Conservation (phyloP, 2,329 filamentous ascomycete species). For the Penicillium psychrosexuale region DNA sequence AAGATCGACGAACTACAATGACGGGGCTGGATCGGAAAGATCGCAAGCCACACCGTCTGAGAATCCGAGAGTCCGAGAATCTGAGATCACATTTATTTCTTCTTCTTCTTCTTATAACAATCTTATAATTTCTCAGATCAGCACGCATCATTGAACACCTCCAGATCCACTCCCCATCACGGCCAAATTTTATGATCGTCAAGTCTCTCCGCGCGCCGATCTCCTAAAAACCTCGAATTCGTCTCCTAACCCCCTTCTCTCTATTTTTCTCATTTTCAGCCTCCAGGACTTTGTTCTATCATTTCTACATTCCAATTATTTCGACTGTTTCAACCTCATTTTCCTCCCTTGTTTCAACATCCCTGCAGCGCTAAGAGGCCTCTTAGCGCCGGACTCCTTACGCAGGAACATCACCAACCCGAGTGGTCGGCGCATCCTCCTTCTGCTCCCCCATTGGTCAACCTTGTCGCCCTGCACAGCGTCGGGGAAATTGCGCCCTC, state of each 20-base stretch:
- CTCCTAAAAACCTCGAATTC: constrained; percentile 14
- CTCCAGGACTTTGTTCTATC: neutral
- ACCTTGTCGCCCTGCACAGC: constrained; percentile 17
- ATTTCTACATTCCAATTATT: neutral
- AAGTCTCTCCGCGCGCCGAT: constrained; percentile 23
- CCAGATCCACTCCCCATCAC: constrained; percentile 10
- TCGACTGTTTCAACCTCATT: neutral
- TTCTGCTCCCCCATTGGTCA: constrained; percentile 18
- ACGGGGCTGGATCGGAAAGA: constrained; percentile 2
- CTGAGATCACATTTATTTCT: constrained; percentile 3
- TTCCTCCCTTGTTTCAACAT: neutral
- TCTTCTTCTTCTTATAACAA: neutral
- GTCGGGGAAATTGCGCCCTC: constrained; percentile 14
- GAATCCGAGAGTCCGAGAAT: constrained; percentile 1
- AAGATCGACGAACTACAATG: constrained; percentile 16
- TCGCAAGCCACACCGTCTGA: constrained; percentile 9
- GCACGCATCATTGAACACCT: neutral
- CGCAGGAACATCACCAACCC: constrained; percentile 13
- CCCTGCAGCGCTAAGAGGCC: neutral
- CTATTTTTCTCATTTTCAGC: neutral
- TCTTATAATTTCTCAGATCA: neutral
- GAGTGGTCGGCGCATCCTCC: constrained; percentile 19
- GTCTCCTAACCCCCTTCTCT: neutral
- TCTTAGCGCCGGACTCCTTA: constrained; percentile 17
- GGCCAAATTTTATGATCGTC: constrained; percentile 18